These are phyloP conservation scores for Fusarium annulatum DNA, from an alignment of 2,329 filamentous ascomycete genomes.

Conservation along the genomic window DNA sequence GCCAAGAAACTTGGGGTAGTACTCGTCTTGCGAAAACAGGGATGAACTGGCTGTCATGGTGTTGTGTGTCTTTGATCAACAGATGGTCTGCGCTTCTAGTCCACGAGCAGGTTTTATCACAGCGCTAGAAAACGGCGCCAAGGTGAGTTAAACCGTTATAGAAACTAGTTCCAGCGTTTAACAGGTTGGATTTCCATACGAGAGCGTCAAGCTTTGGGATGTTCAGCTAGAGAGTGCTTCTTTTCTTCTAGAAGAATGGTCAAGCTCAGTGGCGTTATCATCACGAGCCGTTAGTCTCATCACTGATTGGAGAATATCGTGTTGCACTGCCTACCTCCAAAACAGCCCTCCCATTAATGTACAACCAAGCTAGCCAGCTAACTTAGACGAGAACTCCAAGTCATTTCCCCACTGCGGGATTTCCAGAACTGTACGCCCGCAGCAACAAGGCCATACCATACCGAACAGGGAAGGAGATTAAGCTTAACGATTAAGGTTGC, in stretches of 20 bases:
- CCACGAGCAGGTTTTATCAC: neutral
- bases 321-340: constrained; percentile 2
- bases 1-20: constrained; percentile 9
- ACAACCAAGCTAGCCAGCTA: neutral
- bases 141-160: neutral
- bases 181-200: neutral
- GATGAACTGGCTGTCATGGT: neutral
- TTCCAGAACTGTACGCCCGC: constrained; percentile 22
- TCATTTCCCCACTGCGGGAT: constrained; percentile 12
- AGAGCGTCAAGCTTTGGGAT: neutral
- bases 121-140: constrained; percentile 23
- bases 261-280: neutral
- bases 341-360: neutral
- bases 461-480: constrained; percentile 30
- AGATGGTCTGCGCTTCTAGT: constrained; percentile 4
- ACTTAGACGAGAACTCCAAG: neutral
- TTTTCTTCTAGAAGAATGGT: constrained; percentile 13
- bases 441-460: neutral
- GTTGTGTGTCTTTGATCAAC: neutral
- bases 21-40: neutral
- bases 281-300: neutral
- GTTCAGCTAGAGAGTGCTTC: neutral
- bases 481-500: constrained; percentile 32
- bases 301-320: neutral
- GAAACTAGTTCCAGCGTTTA: neutral